Percentiles rank a stretch among this genome's conserved stretches.
Evolutionary conservation across 495 filamentous ascomycete genomes (phyloP).

Genomic region (Letharia lupina): DNA sequence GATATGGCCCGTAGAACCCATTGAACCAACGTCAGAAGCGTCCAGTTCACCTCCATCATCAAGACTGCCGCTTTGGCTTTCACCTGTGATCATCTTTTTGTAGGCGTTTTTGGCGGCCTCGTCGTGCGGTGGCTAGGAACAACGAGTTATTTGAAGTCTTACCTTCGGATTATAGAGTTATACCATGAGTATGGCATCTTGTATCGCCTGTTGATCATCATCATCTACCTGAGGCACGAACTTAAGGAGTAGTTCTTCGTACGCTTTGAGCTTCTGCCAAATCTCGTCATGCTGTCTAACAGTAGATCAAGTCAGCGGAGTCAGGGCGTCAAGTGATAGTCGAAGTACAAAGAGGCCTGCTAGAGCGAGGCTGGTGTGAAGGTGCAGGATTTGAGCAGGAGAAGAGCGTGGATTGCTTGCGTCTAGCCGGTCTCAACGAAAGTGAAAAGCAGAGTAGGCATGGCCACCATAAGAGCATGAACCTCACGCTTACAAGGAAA

Average conservation of each 20-base stretch:
- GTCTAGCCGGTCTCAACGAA: neutral
- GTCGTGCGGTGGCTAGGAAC: slow-evolving; percentile 7
- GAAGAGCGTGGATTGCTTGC: neutral
- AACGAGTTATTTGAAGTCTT: neutral
- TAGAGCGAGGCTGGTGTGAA: neutral
- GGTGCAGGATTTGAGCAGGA: neutral
- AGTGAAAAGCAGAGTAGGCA: neutral
- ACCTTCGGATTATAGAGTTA: slow-evolving; percentile 11
- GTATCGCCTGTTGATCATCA: slow-evolving; percentile 29
- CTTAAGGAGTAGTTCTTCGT: slow-evolving; percentile 31
- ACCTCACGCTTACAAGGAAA: neutral
- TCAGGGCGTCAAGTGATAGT: neutral
- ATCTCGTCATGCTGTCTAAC: slow-evolving; percentile 42
- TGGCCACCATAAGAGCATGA: neutral
- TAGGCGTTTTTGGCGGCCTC: neutral
- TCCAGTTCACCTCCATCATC: slow-evolving; percentile 24
- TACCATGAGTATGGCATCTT: slow-evolving; percentile 25
- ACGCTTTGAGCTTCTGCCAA: slow-evolving; percentile 41
- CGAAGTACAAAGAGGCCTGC: neutral
- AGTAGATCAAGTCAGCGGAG: neutral
- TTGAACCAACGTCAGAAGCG: slow-evolving; percentile 39
- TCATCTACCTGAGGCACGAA: slow-evolving; percentile 28
- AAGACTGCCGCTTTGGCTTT: slow-evolving; percentile 4
- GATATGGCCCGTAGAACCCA: slow-evolving; percentile 37
- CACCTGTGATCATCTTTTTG: slow-evolving; percentile 6